Evolutionary conservation across 2,329 filamentous ascomycete species (phyloP).

Genomic region (Paracoccidioides brasiliensis): DNA sequence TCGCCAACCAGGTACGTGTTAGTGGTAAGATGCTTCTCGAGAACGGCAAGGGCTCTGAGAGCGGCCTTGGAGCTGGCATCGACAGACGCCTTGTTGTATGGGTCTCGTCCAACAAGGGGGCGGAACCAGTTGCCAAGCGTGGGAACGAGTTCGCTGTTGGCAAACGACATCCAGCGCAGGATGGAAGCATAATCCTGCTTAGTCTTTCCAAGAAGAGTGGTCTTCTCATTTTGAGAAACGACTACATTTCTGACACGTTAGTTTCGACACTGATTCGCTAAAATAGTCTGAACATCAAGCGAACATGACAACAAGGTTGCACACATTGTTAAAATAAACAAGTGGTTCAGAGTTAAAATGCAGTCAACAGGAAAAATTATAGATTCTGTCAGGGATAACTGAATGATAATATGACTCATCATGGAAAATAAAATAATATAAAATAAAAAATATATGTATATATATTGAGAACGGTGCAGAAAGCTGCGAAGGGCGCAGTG

Average conservation of each 20-base stretch:
- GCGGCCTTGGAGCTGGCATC: slow-evolving; percentile 64
- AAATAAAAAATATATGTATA: slow-evolving; percentile 10
- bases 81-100: slow-evolving; percentile 97
- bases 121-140: slow-evolving; percentile 68
- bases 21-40: slow-evolving; percentile 78
- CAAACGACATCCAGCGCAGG: slow-evolving; percentile 94
- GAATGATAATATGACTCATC: slow-evolving; percentile 56
- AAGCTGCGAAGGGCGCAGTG: slow-evolving; percentile 4
- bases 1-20: slow-evolving; percentile 98
- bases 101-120: slow-evolving; percentile 65
- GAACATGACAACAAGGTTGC: slow-evolving; percentile 14
- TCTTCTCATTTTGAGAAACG: slow-evolving; percentile 99
- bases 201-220: slow-evolving; percentile 96
- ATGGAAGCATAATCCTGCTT: slow-evolving; percentile 99
- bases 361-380: slow-evolving; percentile 59
- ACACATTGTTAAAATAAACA: slow-evolving; percentile 15
- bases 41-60: slow-evolving; percentile 53
- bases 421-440: slow-evolving; percentile 34
- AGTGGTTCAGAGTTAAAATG: slow-evolving; percentile 56
- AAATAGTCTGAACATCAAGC: not conserved
- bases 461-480: not conserved
- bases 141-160: slow-evolving; percentile 74
- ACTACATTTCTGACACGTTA: slow-evolving; percentile 42
- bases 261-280: not conserved
- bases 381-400: slow-evolving; percentile 99